A percentile compares a stretch with the other conserved stretches of the same genome.
These are phyloP conservation scores for Thielaviopsis punctulata DNA, from an alignment of 2,329 filamentous ascomycete genomes.

Conservation along the genomic window DNA sequence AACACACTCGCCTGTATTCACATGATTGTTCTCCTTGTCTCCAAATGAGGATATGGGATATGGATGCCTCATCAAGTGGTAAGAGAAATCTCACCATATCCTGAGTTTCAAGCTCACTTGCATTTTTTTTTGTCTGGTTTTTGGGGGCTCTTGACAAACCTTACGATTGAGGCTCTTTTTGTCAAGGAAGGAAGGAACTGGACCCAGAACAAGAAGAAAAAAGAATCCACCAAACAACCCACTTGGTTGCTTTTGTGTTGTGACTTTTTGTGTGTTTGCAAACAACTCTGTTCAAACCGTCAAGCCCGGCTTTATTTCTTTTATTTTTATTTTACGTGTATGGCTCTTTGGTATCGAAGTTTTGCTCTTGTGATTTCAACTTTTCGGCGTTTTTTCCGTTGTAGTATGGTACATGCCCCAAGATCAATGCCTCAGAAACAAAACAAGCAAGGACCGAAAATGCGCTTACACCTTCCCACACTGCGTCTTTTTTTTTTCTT, in stretches of 20 bases:
- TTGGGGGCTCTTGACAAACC: background rate
- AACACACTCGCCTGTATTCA: background rate
- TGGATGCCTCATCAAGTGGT: background rate
- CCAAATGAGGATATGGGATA: too few relatives aligned
- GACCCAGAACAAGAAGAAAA: background rate
- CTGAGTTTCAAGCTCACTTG: background rate
- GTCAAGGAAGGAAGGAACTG: background rate
- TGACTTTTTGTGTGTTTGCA: background rate
- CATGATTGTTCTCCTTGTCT: background rate
- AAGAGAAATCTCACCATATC: background rate
- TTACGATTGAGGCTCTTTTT: background rate
- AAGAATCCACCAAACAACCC: background rate
- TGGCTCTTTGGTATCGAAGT: background rate
- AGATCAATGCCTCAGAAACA: background rate
- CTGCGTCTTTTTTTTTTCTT: constrained; percentile 6
- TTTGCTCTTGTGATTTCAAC: background rate
- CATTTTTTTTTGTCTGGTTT: background rate
- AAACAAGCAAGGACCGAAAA: constrained; percentile 2
- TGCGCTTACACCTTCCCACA: constrained; percentile 11
- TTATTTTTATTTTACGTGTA: background rate
- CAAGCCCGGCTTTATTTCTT: background rate
- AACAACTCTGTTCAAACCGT: background rate
- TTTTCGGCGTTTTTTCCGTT: background rate
- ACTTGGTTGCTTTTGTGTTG: too few relatives aligned
- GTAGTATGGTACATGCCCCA: background rate